Evolutionary conservation across 441 rosid genomes (phyloP).

Genomic region (Cnidoscolus chayamansa): DNA sequence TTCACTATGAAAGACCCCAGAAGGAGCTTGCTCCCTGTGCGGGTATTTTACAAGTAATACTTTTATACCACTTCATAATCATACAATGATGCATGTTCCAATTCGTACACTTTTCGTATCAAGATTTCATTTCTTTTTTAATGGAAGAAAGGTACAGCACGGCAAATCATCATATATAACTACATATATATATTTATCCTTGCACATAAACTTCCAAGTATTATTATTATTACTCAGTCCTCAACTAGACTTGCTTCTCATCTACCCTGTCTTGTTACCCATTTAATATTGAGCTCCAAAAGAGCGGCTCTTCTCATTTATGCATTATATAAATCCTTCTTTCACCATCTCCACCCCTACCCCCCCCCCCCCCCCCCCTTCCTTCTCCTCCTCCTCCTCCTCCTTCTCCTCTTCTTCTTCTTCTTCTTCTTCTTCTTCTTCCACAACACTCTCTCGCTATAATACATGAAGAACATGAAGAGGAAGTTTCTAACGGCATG

Average conservation of each 20-base stretch:
- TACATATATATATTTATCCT: conserved; percentile 16
- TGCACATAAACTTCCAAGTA: background rate
- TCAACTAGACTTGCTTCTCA: conserved; percentile 25
- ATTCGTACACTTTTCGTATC: conserved; percentile 63
- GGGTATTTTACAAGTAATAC: background rate
- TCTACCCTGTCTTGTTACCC: conserved; percentile 46
- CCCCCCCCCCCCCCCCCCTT: conserved; percentile 13
- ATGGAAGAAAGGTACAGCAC: conserved; percentile 37
- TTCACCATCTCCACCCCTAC: conserved; percentile 23
- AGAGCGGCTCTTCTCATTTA: conserved; percentile 15
- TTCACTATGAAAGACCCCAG: background rate
- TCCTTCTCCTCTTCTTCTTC: background rate
- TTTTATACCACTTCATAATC: conserved; percentile 15
- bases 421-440: background rate
- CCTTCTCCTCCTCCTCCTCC: background rate
- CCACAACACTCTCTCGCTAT: background rate
- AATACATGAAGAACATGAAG: conserved; percentile 35
- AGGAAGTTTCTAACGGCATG: conserved; percentile 40
- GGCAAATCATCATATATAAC: conserved; percentile 32
- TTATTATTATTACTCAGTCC: background rate
- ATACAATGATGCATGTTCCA: conserved; percentile 23
- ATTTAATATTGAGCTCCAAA: conserved; percentile 36
- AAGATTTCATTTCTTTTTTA: conserved; percentile 15
- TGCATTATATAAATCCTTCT: conserved; percentile 37
- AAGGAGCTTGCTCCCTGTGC: background rate